A percentile compares a stretch with the other conserved stretches of the same genome.
Conservation (phyloP, 2,329 filamentous ascomycete species). For the Decorospora gaudefroyi region DNA sequence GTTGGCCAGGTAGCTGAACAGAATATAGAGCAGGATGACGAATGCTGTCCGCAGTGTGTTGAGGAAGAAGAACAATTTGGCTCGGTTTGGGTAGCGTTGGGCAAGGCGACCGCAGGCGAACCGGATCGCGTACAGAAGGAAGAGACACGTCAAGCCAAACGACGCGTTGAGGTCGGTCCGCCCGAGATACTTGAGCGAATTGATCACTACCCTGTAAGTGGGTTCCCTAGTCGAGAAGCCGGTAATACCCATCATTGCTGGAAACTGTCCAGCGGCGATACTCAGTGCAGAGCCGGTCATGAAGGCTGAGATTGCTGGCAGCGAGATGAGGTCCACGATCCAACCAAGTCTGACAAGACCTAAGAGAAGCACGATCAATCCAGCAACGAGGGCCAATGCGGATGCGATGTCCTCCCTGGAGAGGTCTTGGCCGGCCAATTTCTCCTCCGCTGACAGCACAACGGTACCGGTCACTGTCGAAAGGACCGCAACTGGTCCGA, state of each 20-base stretch:
- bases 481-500: conserved; percentile 93
- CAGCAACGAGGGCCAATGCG: conserved; percentile 76
- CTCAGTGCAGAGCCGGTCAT: conserved; percentile 97
- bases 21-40: conserved; percentile 87
- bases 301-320: conserved; percentile 90
- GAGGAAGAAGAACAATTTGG: conserved; percentile 84
- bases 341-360: conserved; percentile 82
- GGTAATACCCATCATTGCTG: conserved; percentile 77
- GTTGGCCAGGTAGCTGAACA: conserved; percentile 88
- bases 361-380: conserved; percentile 77
- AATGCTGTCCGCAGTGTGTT: conserved; percentile 89
- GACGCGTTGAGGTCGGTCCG: conserved; percentile 73
- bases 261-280: conserved; percentile 83
- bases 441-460: conserved; percentile 63
- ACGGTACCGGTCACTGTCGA: conserved; percentile 87
- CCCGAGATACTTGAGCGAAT: conserved; percentile 72
- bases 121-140: conserved; percentile 73
- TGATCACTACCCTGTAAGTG: conserved; percentile 84
- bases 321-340: conserved; percentile 91
- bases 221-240: conserved; percentile 74
- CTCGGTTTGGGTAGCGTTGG: conserved; percentile 67
- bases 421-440: conserved; percentile 46
- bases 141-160: conserved; percentile 80
- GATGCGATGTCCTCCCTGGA: conserved; percentile 52
- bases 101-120: conserved; percentile 66